phyloP scores from a whole-genome alignment of 345 rosid genomes.

The Leavenworthia alabamica region DNA sequence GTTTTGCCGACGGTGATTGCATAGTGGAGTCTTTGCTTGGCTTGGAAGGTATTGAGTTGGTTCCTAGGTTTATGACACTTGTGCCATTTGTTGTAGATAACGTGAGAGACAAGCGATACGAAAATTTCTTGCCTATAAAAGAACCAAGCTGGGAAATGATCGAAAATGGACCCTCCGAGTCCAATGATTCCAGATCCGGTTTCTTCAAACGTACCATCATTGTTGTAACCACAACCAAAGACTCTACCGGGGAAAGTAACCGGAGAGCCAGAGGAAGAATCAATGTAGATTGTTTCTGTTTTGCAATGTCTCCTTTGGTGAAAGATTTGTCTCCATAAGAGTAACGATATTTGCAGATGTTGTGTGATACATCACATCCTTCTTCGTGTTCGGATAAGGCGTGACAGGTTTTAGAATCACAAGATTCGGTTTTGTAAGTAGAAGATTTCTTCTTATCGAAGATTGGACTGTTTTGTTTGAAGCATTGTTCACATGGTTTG shows the following conservation, averaged over 20 bases:
- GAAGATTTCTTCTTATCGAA: conserved; percentile 24
- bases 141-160: conserved; percentile 40
- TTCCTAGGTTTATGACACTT: conserved; percentile 48
- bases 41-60: conserved; percentile 10
- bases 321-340: conserved; percentile 39
- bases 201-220: conserved; percentile 39
- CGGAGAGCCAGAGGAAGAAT: conserved; percentile 4
- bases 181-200: conserved; percentile 56
- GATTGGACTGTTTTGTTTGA: conserved; percentile 22
- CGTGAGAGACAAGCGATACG: conserved; percentile 50
- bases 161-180: conserved; percentile 54
- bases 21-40: conserved; percentile 9
- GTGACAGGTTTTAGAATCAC: conserved; percentile 11
- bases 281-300: conserved; percentile 37
- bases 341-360: conserved; percentile 40
- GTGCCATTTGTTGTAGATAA: conserved; percentile 12
- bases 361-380: conserved; percentile 12
- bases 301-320: conserved; percentile 42
- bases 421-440: conserved; percentile 24
- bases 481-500: conserved; percentile 29
- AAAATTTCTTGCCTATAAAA: conserved; percentile 37
- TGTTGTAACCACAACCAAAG: conserved; percentile 54
- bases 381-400: conserved; percentile 6
- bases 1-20: conserved; percentile 44
- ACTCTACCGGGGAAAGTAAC: conserved; percentile 19